These are phyloP conservation scores for Globisporangium splendens DNA, from an alignment of 352 stramenopile species.

Conservation along the genomic window DNA sequence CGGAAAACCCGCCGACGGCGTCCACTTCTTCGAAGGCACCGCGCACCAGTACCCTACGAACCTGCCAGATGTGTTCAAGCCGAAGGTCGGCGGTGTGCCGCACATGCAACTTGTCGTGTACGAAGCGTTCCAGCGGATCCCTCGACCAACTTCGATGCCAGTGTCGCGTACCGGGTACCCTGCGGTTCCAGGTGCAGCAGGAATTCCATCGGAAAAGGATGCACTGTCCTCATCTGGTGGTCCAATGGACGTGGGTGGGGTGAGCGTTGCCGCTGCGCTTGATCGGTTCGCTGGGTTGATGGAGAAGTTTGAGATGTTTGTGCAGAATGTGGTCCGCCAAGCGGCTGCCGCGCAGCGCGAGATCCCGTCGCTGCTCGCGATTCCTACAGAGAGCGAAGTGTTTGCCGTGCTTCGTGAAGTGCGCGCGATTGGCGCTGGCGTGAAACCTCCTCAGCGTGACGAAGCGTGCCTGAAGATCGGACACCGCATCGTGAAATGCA, in stretches of 20 bases:
- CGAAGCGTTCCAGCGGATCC: constrained; percentile 96
- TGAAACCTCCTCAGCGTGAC: constrained; percentile 77
- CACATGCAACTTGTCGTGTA: constrained; percentile 96
- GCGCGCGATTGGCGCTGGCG: constrained; percentile 59
- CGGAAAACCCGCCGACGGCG: constrained; percentile 65
- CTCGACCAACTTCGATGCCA: constrained; percentile 88
- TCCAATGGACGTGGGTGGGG: constrained; percentile 36
- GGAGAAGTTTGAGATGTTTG: constrained; percentile 87
- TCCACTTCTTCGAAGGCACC: constrained; percentile 78
- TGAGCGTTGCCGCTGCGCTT: constrained; percentile 66
- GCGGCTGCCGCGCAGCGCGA: constrained; percentile 67
- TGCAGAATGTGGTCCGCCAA: constrained; percentile 83
- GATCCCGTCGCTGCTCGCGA: constrained; percentile 62
- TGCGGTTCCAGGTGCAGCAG: constrained; percentile 25
- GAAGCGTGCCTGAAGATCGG: constrained; percentile 95
- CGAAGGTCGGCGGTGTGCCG: constrained; percentile 90
- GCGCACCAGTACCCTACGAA: constrained; percentile 61
- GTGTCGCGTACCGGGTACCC: constrained; percentile 51
- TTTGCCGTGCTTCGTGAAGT: constrained; percentile 82
- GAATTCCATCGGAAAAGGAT: constrained; percentile 38
- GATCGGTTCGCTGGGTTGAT: constrained; percentile 82
- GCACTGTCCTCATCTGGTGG: background rate
- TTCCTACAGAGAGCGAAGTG: constrained; percentile 78
- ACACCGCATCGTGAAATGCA: constrained; percentile 96
- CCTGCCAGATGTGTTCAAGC: constrained; percentile 94